Base-by-base conservation (phyloP, 2,329 filamentous ascomycete genomes). In the Cytospora schulzeri region DNA sequence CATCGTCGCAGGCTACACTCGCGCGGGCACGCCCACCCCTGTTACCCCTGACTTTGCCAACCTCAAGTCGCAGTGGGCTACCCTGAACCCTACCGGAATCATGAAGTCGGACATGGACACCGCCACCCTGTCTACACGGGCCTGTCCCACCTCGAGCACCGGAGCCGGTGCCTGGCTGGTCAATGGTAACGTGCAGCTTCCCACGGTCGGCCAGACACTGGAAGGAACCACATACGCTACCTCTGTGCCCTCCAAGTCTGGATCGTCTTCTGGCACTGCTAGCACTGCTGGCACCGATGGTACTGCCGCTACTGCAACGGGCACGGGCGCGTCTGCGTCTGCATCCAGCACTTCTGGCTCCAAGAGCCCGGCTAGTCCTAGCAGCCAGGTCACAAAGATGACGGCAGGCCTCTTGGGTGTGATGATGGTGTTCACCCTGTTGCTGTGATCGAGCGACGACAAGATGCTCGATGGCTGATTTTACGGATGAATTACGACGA, bases 41-140 rank as follows among this genome's bases (percentile, higher is more conserved):
- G 80, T 92, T 31, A 78, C 79, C 7, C 91, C 92, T 0, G 92
- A 96, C 73, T 96, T 94, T 74, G 74, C 80, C 70, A 95, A 95
- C 74, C 83, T 96, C 65, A 87, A 88, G 78, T 82, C 79, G 31
- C 88, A 91, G 69, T 96, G 92, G 92, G 87, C 87, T 8, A 89
- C 85, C 4, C 78, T 92, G 60, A 84, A 79, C 9, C 91, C 92
- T 0, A 86, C 86, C 0, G 90, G 92, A 38, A 83, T 94, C 51
- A 81, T 83, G 51, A 83, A 83, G 59, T 83, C 85, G 2, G 83
- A 84, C 31, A 51, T 62, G 55, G 96, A 96, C 77, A 83, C 84
- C 26, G 81, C 88, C 7, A 82, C 81, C 12, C 80, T 88, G 17
- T 86, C 85, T 1, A 85, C 89, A 1, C 86, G 89, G 3, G 78